Evolutionary conservation across 805 yeast genomes (phyloP), one percentile per base, ranked within the genome.

Genomic region (Cyberlindnera mississippiensis): DNA sequence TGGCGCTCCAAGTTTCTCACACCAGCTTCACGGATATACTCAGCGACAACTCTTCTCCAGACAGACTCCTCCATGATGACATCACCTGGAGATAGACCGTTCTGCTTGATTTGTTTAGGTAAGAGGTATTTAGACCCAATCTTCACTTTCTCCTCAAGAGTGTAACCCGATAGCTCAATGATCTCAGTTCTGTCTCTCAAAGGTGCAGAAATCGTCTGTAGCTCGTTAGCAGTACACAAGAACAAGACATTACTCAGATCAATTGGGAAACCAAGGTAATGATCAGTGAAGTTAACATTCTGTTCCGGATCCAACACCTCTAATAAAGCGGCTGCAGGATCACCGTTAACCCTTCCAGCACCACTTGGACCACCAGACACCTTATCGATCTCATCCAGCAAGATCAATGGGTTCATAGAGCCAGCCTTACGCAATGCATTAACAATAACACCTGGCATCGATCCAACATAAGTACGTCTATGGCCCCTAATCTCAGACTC

Each of bases 301-400:
- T 88, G 96, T 59, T 88, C 96, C 0, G 96, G 96, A 56, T 88
- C 96, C 46, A 88, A 70, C 1, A 88, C 90, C 61, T 88, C 96
- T 45, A 88, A 69, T 52, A 88, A 68, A 0, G 96, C 96, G 28
- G 95, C 95, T 14, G 89, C 82, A 1, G 96, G 96, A 55, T 88
- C 96, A 9, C 96, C 96, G 52, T 81, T 80, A 30, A 74, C 64
- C 48, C 70, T 68, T 13, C 63, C 66, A 17, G 70, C 68, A 5
- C 50, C 41, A 38, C 62, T 64, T 26, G 64, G 60, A 16, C 78
- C 78, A 26, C 82, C 83, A 44, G 77, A 68, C 5, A 85, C 75
- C 60, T 88, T 88, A 62, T 88, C 96, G 46, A 88, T 80, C 60
- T 88, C 96, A 62, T 88, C 96, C 37, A 88, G 66, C 38, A 88